Percentiles rank a stretch among this genome's conserved stretches.
These are phyloP conservation scores for Hibiscus tridactylites DNA, from an alignment of 345 rosid genomes.

Conservation along the genomic window DNA sequence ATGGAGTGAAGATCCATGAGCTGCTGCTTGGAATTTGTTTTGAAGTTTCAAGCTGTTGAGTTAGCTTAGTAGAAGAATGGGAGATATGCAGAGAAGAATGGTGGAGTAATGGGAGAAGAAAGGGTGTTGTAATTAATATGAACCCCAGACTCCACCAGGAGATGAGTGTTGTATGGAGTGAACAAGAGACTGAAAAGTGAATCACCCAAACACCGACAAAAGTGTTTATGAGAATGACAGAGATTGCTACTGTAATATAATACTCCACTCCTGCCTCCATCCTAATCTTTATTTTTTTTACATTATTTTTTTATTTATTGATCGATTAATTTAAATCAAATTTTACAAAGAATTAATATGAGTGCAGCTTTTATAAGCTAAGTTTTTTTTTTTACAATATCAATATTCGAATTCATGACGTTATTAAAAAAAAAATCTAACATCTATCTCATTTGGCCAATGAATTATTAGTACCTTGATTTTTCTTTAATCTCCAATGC, in stretches of 20 bases:
- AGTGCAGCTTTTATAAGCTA: too few relatives aligned
- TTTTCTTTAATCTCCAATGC: too few relatives aligned
- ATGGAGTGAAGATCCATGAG: slow-evolving; percentile 24
- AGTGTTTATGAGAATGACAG: not conserved
- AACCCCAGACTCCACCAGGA: not conserved
- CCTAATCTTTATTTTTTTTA: too few relatives aligned
- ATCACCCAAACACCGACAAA: not conserved
- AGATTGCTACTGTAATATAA: not conserved
- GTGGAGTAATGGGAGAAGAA: not conserved
- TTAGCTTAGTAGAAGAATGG: not conserved
- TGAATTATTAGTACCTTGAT: too few relatives aligned
- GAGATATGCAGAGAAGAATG: not conserved
- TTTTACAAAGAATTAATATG: too few relatives aligned
- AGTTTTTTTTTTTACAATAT: too few relatives aligned
- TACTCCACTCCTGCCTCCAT: too few relatives aligned
- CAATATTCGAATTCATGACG: too few relatives aligned
- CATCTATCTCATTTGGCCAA: too few relatives aligned
- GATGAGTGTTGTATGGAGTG: not conserved
- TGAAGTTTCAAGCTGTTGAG: not conserved
- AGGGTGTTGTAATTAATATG: not conserved
- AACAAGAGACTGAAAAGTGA: not conserved
- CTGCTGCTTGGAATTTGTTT: not conserved
- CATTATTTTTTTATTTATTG: too few relatives aligned
- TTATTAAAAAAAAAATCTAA: too few relatives aligned
- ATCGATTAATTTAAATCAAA: too few relatives aligned